These are phyloP conservation scores for Wickerhamomyces tratensis DNA, from an alignment of 805 yeast species.

Conservation along the genomic window DNA sequence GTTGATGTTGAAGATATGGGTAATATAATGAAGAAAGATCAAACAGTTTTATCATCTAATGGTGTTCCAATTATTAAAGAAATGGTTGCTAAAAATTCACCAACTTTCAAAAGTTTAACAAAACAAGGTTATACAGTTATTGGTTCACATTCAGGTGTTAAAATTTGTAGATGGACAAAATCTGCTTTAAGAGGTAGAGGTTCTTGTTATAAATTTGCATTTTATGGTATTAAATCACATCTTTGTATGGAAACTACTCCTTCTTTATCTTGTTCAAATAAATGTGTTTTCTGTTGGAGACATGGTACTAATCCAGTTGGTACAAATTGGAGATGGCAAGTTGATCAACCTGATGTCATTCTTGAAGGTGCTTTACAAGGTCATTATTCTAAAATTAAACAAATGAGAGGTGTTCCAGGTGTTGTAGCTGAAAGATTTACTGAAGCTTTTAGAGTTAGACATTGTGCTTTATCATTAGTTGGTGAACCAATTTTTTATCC, in stretches of 20 bases:
- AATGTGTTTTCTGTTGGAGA: conserved; percentile 96
- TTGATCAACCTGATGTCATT: conserved; percentile 79
- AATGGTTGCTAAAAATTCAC: conserved; percentile 87
- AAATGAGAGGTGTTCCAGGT: conserved; percentile 94
- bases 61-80: conserved; percentile 39
- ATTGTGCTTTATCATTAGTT: conserved; percentile 86
- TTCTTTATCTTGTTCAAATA: conserved; percentile 85
- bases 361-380: conserved; percentile 80
- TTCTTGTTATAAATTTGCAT: conserved; percentile 86
- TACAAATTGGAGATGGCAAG: conserved; percentile 94
- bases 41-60: conserved; percentile 4
- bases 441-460: conserved; percentile 82
- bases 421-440: conserved; percentile 82
- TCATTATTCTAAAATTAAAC: conserved; percentile 86
- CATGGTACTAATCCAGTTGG: conserved; percentile 97
- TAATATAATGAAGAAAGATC: conserved; percentile 20
- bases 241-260: conserved; percentile 96
- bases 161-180: conserved; percentile 94
- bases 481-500: conserved; percentile 96
- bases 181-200: conserved; percentile 92
- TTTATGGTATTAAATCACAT: conserved; percentile 85
- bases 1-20: conserved; percentile 92
- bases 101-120: conserved; percentile 79
- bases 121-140: conserved; percentile 91
- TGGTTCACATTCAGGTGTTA: conserved; percentile 92